These are phyloP conservation scores for Malania oleifera DNA, from an alignment of 164 flowering plant genomes.

Conservation along the genomic window DNA sequence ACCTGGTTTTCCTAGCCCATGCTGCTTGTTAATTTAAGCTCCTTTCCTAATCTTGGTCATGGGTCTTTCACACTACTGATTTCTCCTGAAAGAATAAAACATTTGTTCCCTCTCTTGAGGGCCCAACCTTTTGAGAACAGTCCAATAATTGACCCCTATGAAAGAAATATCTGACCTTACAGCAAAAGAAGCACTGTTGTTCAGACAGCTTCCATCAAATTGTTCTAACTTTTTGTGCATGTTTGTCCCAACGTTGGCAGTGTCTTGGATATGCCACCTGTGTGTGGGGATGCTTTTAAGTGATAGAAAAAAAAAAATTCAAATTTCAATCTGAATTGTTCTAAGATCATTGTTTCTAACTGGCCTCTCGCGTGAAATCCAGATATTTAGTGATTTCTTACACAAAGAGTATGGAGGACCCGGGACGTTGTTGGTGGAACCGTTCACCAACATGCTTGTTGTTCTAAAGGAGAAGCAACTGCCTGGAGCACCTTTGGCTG, in stretches of 20 bases:
- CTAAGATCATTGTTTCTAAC: neutral
- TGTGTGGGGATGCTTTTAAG: neutral
- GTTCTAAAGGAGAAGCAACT: conserved; percentile 61
- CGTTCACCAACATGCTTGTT: conserved; percentile 73
- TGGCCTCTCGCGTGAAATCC: conserved; percentile 14
- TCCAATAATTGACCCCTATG: conserved; percentile 21
- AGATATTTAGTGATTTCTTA: conserved; percentile 69
- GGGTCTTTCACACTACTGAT: neutral
- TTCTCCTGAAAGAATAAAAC: neutral
- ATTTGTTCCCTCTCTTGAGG: neutral
- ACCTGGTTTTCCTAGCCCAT: neutral
- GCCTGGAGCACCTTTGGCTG: conserved; percentile 65
- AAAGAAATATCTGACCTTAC: conserved; percentile 15
- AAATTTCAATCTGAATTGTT: neutral
- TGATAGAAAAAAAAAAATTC: conserved; percentile 4
- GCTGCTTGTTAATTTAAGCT: too few relatives aligned
- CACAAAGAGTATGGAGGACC: conserved; percentile 72
- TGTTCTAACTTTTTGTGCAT: conserved; percentile 15
- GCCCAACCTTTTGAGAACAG: conserved; percentile 9
- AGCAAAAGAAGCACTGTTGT: conserved; percentile 8
- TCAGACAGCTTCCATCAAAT: conserved; percentile 16
- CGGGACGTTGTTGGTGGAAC: conserved; percentile 76
- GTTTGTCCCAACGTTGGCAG: conserved; percentile 12
- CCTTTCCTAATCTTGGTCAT: conserved; percentile 9
- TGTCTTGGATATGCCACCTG: conserved; percentile 5